These are phyloP conservation scores for Byssothecium circinans DNA, from an alignment of 2,329 filamentous ascomycete species.

Conservation along the genomic window DNA sequence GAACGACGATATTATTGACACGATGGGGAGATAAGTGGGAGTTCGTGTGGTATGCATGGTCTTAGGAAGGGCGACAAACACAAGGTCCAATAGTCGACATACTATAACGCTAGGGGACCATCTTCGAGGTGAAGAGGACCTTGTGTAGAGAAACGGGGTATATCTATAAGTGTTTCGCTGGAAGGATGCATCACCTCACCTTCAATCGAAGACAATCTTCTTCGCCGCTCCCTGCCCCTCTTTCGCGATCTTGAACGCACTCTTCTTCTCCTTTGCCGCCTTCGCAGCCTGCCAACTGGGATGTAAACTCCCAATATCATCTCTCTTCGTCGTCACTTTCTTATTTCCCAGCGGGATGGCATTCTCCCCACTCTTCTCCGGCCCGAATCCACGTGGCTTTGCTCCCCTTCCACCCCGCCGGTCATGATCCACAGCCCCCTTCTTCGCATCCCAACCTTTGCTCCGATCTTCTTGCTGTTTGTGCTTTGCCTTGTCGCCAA, in stretches of 20 bases:
- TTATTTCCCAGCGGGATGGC: slow-evolving; percentile 27
- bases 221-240: slow-evolving; percentile 56
- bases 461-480: slow-evolving; percentile 53
- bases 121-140: too few species aligned
- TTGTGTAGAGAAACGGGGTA: not conserved
- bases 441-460: slow-evolving; percentile 60
- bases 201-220: slow-evolving; percentile 64
- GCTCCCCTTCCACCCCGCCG: slow-evolving; percentile 24
- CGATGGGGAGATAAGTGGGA: too few species aligned
- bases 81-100: too few species aligned
- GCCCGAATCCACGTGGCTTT: slow-evolving; percentile 26
- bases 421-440: slow-evolving; percentile 53
- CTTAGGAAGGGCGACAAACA: too few species aligned
- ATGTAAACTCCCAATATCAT: slow-evolving; percentile 60
- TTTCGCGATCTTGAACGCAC: slow-evolving; percentile 47
- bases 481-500: slow-evolving; percentile 70
- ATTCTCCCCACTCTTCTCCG: slow-evolving; percentile 37
- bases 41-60: too few species aligned
- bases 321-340: slow-evolving; percentile 33
- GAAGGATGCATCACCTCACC: too few species aligned
- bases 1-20: too few species aligned
- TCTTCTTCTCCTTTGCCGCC: slow-evolving; percentile 59
- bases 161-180: not conserved
- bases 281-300: slow-evolving; percentile 67
- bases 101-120: too few species aligned